Evolutionary conservation across 345 rosid genomes (phyloP).

Genomic region (Eucalyptus marginata): DNA sequence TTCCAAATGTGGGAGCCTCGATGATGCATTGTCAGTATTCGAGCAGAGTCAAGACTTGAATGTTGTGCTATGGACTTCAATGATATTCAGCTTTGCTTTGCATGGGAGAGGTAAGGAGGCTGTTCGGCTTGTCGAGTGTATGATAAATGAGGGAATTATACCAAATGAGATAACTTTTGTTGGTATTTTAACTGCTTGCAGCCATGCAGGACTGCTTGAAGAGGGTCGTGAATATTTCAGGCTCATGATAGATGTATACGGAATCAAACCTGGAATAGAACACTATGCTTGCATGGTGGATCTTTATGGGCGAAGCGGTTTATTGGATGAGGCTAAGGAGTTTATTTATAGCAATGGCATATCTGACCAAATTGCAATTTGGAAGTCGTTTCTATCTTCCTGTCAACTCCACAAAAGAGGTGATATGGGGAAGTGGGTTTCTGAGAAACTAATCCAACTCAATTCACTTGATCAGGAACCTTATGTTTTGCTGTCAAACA

Average conservation of each 20-base stretch:
- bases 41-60: constrained; percentile 2
- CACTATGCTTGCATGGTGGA: constrained; percentile 53
- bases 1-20: constrained; percentile 35
- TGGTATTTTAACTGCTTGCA: constrained; percentile 42
- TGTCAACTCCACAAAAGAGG: constrained; percentile 30
- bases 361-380: constrained; percentile 15
- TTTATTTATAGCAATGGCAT: constrained; percentile 27
- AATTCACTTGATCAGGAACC: constrained; percentile 28
- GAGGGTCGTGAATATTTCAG: constrained; percentile 30
- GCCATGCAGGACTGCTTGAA: constrained; percentile 35
- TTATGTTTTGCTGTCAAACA: constrained; percentile 28
- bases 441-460: constrained; percentile 14
- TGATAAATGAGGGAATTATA: constrained; percentile 14
- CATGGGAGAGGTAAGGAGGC: constrained; percentile 37
- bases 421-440: constrained; percentile 29
- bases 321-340: constrained; percentile 20
- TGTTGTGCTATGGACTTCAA: constrained; percentile 36
- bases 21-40: constrained; percentile 24
- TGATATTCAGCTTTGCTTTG: constrained; percentile 34
- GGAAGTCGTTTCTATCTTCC: constrained; percentile 40
- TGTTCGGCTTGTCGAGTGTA: constrained; percentile 11
- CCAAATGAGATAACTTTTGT: constrained; percentile 40
- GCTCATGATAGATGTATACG: constrained; percentile 26
- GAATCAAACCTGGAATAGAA: constrained; percentile 30
- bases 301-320: constrained; percentile 42